phyloP scores from a whole-genome alignment of 2,329 filamentous ascomycete species.

The Orbilia javanica region DNA sequence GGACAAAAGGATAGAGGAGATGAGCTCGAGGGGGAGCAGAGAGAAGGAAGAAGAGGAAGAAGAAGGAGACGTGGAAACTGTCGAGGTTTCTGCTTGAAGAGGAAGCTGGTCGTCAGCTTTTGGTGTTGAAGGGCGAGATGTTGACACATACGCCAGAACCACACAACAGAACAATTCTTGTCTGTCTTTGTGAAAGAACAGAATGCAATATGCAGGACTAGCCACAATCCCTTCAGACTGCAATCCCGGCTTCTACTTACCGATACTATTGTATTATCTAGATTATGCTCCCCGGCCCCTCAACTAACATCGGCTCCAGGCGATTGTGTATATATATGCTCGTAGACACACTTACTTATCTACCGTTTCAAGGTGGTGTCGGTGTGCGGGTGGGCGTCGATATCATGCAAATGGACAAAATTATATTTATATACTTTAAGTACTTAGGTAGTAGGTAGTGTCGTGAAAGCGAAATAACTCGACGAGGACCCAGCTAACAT shows the following conservation, averaged over 20 bases:
- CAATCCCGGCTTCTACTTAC: background rate
- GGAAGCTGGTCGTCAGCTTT: slow-evolving; percentile 46
- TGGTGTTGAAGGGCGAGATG: slow-evolving; percentile 57
- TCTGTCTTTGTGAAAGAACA: background rate
- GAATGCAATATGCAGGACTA: background rate
- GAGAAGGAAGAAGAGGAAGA: background rate
- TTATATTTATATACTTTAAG: too few relatives aligned
- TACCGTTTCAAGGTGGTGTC: too few relatives aligned
- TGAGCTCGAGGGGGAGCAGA: background rate
- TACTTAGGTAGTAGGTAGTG: too few relatives aligned
- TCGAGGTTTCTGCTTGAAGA: slow-evolving; percentile 39
- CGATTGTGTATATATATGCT: background rate
- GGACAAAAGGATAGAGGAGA: background rate
- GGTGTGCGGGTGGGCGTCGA: too few relatives aligned
- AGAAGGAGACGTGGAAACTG: background rate
- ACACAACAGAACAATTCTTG: slow-evolving; percentile 21
- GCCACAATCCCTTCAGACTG: background rate
- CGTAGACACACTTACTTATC: too few relatives aligned
- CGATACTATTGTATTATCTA: background rate
- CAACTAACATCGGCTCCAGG: too few relatives aligned
- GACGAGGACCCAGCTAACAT: too few relatives aligned
- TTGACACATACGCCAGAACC: slow-evolving; percentile 59
- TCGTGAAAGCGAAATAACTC: background rate
- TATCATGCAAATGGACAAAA: too few relatives aligned
- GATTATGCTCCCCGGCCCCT: too few relatives aligned